Percentiles rank a stretch among this genome's conserved stretches.
Conservation (phyloP, 2,329 filamentous ascomycete genomes). For the Cladosporium oxysporum region DNA sequence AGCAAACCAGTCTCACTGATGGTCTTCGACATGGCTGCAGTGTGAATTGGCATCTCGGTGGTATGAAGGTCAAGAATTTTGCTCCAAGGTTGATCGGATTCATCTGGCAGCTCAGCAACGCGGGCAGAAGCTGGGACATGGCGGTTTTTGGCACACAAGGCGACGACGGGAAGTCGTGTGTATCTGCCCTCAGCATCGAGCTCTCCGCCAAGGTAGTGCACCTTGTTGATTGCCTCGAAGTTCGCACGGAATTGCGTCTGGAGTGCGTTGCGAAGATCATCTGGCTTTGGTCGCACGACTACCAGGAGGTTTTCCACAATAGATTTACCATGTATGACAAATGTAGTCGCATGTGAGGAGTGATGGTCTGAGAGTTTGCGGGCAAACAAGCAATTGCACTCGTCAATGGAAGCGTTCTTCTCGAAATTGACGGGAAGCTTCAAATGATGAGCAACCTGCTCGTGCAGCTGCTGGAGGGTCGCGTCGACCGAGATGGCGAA, state of each 20-base stretch:
- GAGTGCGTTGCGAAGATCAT: not conserved
- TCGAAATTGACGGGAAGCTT: conserved; percentile 10
- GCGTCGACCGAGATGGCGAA: conserved; percentile 25
- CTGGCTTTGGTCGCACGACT: not conserved
- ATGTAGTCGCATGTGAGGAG: conserved; percentile 20
- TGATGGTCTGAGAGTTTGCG: conserved; percentile 28
- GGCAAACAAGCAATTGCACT: conserved; percentile 36
- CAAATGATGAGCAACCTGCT: conserved; percentile 29
- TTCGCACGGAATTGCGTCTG: not conserved
- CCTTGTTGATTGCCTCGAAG: conserved; percentile 24
- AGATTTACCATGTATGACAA: conserved; percentile 30
- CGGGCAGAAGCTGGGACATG: conserved; percentile 17
- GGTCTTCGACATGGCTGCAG: conserved; percentile 25
- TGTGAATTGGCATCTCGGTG: conserved; percentile 33
- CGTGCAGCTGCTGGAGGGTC: conserved; percentile 31
- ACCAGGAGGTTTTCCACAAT: not conserved
- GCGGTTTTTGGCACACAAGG: conserved; percentile 25
- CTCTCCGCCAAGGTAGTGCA: conserved; percentile 23
- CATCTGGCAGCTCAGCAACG: conserved; percentile 19
- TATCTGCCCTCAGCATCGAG: conserved; percentile 6
- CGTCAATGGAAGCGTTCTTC: conserved; percentile 19
- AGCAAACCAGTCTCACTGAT: conserved; percentile 27
- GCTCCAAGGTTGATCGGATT: not conserved
- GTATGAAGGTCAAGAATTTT: conserved; percentile 35
- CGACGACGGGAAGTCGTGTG: conserved; percentile 23